A percentile compares a stretch with the other conserved stretches of the same genome.
These are phyloP conservation scores for Blastocrithidia nonstop DNA, from an alignment of 208 protist genomes.

Conservation along the genomic window DNA sequence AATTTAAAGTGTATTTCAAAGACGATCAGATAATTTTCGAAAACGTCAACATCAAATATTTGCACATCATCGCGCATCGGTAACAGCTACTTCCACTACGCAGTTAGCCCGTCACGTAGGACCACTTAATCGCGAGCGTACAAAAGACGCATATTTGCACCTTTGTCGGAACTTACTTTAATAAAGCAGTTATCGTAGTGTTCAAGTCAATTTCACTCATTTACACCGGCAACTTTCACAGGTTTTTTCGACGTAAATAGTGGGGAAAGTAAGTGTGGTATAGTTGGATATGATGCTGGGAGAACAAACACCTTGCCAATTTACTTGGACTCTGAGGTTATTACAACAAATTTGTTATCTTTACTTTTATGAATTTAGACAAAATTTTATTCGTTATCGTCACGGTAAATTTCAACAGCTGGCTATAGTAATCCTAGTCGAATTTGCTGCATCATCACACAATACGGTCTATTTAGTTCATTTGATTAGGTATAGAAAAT, in stretches of 20 bases:
- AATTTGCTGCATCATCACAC: conserved; percentile 82
- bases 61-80: conserved; percentile 70
- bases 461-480: conserved; percentile 70
- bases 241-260: conserved; percentile 59
- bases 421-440: conserved; percentile 71
- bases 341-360: conserved; percentile 61
- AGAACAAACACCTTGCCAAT: conserved; percentile 56
- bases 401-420: conserved; percentile 70
- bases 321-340: conserved; percentile 84
- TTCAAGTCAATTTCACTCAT: conserved; percentile 79
- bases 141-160: conserved; percentile 61
- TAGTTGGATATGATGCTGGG: conserved; percentile 68
- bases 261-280: conserved; percentile 38
- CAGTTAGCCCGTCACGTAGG: conserved; percentile 9
- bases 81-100: conserved; percentile 76
- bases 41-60: conserved; percentile 80
- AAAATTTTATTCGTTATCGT: conserved; percentile 82
- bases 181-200: conserved; percentile 77
- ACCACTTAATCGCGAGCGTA: conserved; percentile 76
- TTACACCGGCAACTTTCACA: conserved; percentile 62
- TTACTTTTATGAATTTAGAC: conserved; percentile 83
- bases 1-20: conserved; percentile 75
- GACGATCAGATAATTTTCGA: conserved; percentile 54
- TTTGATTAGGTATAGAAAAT: conserved; percentile 87
- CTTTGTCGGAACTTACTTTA: conserved; percentile 74